Conservation (phyloP, 352 stramenopile species). For the Pythium chondricola region DNA sequence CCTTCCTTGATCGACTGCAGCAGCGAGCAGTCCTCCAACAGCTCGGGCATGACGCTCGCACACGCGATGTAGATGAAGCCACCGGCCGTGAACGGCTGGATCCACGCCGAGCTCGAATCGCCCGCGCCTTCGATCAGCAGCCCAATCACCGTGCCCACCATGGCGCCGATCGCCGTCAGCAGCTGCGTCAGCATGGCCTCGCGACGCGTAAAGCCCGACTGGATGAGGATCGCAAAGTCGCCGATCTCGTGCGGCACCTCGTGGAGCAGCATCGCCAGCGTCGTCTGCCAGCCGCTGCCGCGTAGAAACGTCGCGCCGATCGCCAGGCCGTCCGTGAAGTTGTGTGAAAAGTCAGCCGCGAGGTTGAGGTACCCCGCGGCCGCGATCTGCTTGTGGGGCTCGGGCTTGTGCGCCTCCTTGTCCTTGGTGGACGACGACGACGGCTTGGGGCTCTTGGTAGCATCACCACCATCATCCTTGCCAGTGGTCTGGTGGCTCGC, state of each 20-base stretch:
- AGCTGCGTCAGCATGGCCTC: conserved; percentile 90
- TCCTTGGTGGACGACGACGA: conserved; percentile 9
- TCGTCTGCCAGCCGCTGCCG: conserved; percentile 77
- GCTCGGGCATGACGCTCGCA: conserved; percentile 87
- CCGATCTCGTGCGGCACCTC: conserved; percentile 91
- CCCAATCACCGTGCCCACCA: conserved; percentile 86
- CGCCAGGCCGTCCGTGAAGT: conserved; percentile 91
- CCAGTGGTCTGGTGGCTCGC: too few species aligned
- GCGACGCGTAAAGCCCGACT: conserved; percentile 83
- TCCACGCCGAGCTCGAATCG: conserved; percentile 67
- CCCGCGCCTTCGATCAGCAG: conserved; percentile 67
- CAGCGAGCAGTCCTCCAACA: conserved; percentile 83
- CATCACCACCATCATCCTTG: conserved; percentile 15
- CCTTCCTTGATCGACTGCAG: conserved; percentile 63
- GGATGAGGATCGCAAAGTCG: conserved; percentile 90
- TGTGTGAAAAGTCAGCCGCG: conserved; percentile 88
- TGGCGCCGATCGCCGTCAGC: conserved; percentile 87
- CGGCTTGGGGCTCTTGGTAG: conserved; percentile 21
- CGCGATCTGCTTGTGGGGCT: conserved; percentile 41
- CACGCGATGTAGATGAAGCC: conserved; percentile 93
- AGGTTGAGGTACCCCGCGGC: conserved; percentile 89
- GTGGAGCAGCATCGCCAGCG: conserved; percentile 85
- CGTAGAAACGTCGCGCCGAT: conserved; percentile 89
- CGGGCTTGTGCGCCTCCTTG: conserved; percentile 7
- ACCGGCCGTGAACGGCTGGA: conserved; percentile 80